Percentiles rank a stretch among this genome's conserved stretches.
phyloP scores from a whole-genome alignment of 1,284 basidiomycete species.

The Puccinia novopanici region DNA sequence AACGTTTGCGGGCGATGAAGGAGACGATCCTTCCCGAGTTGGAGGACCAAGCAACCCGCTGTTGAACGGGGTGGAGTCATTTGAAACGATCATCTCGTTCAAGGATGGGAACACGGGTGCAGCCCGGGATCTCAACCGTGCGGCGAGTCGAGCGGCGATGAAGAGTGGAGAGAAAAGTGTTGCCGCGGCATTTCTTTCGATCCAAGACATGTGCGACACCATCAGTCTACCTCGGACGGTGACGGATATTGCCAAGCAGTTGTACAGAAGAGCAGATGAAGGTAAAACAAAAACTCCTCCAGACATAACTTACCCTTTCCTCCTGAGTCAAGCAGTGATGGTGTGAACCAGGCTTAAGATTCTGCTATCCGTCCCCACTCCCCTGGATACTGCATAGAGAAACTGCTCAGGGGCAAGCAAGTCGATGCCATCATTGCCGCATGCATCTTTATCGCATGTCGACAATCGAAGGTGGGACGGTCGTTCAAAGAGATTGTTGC shows the following conservation, averaged over 20 bases:
- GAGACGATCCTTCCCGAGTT: conserved; percentile 99
- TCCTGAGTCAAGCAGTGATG: no score
- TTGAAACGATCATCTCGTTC: conserved; percentile 91
- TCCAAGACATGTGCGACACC: conserved; percentile 88
- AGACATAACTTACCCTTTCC: no score
- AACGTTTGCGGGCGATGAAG: conserved; percentile 95
- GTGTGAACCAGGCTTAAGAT: conserved; percentile 11
- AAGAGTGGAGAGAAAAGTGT: conserved; percentile 51
- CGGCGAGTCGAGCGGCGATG: conserved; percentile 72
- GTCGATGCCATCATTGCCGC: conserved; percentile 92
- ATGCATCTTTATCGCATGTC: conserved; percentile 96
- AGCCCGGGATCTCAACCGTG: conserved; percentile 87
- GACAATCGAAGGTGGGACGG: conserved; percentile 86
- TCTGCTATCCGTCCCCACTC: conserved; percentile 6
- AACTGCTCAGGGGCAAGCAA: conserved; percentile 85
- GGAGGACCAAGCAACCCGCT: conserved; percentile 92
- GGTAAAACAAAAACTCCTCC: conserved; percentile 38
- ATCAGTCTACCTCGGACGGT: conserved; percentile 93
- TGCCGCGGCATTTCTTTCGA: conserved; percentile 78
- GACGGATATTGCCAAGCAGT: conserved; percentile 90
- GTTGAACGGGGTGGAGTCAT: conserved; percentile 83
- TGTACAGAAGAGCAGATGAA: conserved; percentile 94
- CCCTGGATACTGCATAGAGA: conserved; percentile 63
- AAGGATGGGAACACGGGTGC: conserved; percentile 90
- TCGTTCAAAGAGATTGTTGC: conserved; percentile 96